Evolutionary conservation across 2,329 filamentous ascomycete species (phyloP).

Genomic region (Colletotrichum higginsianum): DNA sequence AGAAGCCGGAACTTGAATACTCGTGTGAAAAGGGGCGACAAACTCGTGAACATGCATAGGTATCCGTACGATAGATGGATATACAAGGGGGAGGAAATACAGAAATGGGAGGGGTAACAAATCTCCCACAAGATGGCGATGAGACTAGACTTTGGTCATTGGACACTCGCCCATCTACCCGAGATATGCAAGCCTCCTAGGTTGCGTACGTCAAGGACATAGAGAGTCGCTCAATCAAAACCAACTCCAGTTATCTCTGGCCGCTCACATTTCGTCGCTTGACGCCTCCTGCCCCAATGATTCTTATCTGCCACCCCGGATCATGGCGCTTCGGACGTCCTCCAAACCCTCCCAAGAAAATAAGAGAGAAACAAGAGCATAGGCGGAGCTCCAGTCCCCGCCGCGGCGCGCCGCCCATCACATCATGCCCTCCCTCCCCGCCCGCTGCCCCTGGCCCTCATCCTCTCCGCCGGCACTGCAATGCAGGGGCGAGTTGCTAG

Average conservation of each 20-base stretch:
- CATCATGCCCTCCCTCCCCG: background rate
- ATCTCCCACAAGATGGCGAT: background rate
- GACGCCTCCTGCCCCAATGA: slow-evolving; percentile 6
- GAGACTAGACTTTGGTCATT: background rate
- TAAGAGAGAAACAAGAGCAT: background rate
- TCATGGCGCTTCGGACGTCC: too few species aligned
- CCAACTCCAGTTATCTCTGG: slow-evolving; percentile 14
- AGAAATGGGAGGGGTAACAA: background rate
- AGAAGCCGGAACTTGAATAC: background rate
- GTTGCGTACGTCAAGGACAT: slow-evolving; percentile 10
- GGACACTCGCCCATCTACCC: background rate
- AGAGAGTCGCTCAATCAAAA: slow-evolving; percentile 12
- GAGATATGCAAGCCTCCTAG: slow-evolving; percentile 7
- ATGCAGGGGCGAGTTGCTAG: background rate
- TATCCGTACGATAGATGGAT: background rate
- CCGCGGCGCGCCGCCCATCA: slow-evolving; percentile 28
- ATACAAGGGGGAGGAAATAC: background rate
- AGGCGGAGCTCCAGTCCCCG: slow-evolving; percentile 11
- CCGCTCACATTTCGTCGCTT: background rate
- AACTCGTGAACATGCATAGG: background rate
- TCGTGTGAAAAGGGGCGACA: background rate
- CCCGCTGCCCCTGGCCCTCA: slow-evolving; percentile 17
- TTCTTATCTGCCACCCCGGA: background rate
- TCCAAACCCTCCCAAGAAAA: too few species aligned
- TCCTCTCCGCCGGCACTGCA: slow-evolving; percentile 19